Percentiles rank a stretch among this genome's conserved stretches.
phyloP scores from a whole-genome alignment of 495 filamentous ascomycete species.

The Neurospora sp. region DNA sequence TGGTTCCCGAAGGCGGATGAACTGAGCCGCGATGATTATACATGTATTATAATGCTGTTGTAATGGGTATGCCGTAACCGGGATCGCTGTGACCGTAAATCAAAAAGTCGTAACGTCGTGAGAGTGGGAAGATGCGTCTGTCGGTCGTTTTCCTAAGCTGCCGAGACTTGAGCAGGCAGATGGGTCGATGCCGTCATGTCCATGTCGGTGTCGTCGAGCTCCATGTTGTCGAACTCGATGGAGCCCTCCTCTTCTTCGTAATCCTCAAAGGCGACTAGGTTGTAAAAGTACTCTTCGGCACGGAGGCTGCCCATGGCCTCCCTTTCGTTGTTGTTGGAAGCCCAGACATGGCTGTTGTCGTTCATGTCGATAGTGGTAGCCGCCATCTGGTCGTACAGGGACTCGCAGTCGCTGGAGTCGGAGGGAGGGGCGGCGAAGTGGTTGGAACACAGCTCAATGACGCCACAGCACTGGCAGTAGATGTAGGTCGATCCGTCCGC shows the following conservation, averaged over 20 bases:
- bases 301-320: not conserved
- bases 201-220: not conserved
- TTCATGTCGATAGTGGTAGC: not conserved
- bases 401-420: not conserved
- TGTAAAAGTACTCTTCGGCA: constrained; percentile 7
- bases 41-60: not conserved
- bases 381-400: not conserved
- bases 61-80: not conserved
- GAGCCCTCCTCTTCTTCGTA: constrained; percentile 5
- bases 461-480: constrained; percentile 13
- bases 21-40: not conserved
- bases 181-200: not conserved
- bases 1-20: not conserved
- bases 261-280: not conserved
- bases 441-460: constrained; percentile 7
- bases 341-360: not conserved
- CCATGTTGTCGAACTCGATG: not conserved
- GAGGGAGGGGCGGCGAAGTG: constrained; percentile 3
- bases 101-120: not conserved
- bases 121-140: not conserved
- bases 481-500: constrained; percentile 3
- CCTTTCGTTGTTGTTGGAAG: not conserved
- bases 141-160: not conserved
- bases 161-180: not conserved
- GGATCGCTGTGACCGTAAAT: not conserved